Evolutionary conservation across 2,329 filamentous ascomycete species (phyloP).

Genomic region (Cladophialophora immunda): DNA sequence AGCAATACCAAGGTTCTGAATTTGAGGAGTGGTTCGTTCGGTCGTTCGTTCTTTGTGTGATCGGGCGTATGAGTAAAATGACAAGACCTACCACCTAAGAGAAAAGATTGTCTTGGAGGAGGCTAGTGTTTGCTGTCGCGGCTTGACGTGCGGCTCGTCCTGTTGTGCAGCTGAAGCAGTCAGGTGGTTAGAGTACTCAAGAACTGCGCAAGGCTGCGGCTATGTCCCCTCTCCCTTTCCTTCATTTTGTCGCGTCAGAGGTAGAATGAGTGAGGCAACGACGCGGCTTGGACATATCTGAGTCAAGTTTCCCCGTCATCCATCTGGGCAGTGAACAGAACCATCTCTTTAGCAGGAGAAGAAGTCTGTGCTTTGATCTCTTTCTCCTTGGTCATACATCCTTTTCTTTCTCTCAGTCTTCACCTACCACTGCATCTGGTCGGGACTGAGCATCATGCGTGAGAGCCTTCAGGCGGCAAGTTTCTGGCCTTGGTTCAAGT

Average conservation of each 20-base stretch:
- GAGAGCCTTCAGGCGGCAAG: neutral
- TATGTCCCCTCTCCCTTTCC: neutral
- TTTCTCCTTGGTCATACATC: neutral
- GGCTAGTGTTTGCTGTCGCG: slow-evolving; percentile 2
- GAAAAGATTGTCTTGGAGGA: neutral
- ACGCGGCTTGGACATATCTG: neutral
- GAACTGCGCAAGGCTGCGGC: neutral
- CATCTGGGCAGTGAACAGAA: neutral
- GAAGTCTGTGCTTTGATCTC: neutral
- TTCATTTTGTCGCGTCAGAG: neutral
- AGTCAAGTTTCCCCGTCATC: neutral
- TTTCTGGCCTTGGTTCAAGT: neutral
- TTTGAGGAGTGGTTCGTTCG: neutral
- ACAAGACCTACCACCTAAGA: neutral
- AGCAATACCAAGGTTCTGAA: neutral
- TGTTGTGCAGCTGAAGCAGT: neutral
- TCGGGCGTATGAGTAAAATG: neutral
- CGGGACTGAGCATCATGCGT: neutral
- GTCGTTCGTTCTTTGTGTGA: neutral
- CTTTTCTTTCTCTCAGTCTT: neutral
- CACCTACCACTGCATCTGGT: neutral
- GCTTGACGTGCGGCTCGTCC: slow-evolving; percentile 1
- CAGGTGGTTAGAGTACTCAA: neutral
- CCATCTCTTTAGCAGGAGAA: neutral
- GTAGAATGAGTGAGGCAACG: neutral